phyloP scores from a whole-genome alignment of 495 filamentous ascomycete genomes.

The Ramalina intermedia region DNA sequence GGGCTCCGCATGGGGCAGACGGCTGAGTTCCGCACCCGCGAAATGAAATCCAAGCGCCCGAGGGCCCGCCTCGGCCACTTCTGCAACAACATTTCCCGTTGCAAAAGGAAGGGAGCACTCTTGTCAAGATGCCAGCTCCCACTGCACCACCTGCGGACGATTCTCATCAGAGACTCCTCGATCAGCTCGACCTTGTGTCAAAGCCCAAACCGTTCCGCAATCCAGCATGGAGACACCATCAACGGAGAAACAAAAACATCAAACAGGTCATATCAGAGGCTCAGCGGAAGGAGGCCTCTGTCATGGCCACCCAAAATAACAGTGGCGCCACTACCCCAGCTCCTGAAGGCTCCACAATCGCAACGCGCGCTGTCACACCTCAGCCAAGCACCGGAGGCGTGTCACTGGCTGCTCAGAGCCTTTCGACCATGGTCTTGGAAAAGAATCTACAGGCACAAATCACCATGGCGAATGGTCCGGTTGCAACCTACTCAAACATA shows the following conservation, averaged over 20 bases:
- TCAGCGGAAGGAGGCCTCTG: slow-evolving; percentile 65
- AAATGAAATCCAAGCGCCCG: not conserved
- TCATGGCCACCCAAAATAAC: slow-evolving; percentile 66
- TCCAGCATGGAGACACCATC: slow-evolving; percentile 72
- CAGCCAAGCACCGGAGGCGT: slow-evolving; percentile 45
- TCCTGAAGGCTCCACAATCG: slow-evolving; percentile 28
- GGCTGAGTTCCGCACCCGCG: too few relatives aligned
- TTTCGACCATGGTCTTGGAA: slow-evolving; percentile 75
- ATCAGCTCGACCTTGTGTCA: slow-evolving; percentile 73
- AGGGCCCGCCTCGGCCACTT: too few relatives aligned
- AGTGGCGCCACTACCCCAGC: slow-evolving; percentile 66
- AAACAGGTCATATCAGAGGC: slow-evolving; percentile 93
- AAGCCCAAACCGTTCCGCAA: slow-evolving; percentile 80
- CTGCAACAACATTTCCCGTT: not conserved
- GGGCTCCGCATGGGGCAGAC: too few relatives aligned
- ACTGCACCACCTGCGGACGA: slow-evolving; percentile 31
- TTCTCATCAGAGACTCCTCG: slow-evolving; percentile 49
- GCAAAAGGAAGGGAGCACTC: not conserved
- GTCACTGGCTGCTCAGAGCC: slow-evolving; percentile 66
- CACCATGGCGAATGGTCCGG: slow-evolving; percentile 38
- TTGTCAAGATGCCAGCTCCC: slow-evolving; percentile 20
- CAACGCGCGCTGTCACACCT: slow-evolving; percentile 44
- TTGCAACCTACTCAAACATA: slow-evolving; percentile 87
- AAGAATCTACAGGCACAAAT: slow-evolving; percentile 34
- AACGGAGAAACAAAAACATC: slow-evolving; percentile 94